These are phyloP conservation scores for Wilcoxina mikolae DNA, from an alignment of 495 filamentous ascomycete genomes.

Conservation along the genomic window DNA sequence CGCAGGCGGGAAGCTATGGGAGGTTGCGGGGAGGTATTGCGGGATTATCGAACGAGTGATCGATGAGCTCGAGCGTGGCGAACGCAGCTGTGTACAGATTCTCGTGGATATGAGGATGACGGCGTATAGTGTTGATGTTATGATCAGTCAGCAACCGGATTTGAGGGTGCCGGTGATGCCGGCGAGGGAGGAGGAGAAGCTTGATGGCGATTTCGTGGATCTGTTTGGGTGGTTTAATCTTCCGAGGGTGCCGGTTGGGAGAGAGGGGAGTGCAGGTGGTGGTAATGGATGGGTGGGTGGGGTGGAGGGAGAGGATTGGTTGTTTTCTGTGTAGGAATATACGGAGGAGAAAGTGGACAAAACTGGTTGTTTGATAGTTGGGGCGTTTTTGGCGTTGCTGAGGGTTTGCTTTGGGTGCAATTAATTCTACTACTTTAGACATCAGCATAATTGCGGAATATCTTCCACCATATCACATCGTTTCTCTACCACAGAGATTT, in stretches of 20 bases:
- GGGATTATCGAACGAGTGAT: constrained; percentile 67
- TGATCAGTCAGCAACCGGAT: constrained; percentile 69
- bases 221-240: constrained; percentile 91
- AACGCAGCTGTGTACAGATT: constrained; percentile 65
- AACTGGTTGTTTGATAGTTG: neutral
- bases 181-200: neutral
- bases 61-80: constrained; percentile 50
- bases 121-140: constrained; percentile 73
- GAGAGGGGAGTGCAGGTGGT: constrained; percentile 11
- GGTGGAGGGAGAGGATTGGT: constrained; percentile 22
- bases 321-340: constrained; percentile 9
- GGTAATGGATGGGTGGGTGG: constrained; percentile 6
- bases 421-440: neutral
- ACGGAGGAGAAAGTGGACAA: neutral
- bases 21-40: constrained; percentile 68
- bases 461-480: too few relatives aligned
- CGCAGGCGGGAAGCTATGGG: constrained; percentile 69
- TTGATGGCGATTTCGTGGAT: constrained; percentile 57
- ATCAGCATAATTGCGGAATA: neutral
- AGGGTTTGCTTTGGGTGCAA: neutral
- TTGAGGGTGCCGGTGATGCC: constrained; percentile 28
- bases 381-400: too few relatives aligned
- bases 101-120: constrained; percentile 75
- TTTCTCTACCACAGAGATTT: too few relatives aligned
- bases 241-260: constrained; percentile 36